A percentile compares a stretch with the other conserved stretches of the same genome.
These are phyloP conservation scores for Rhododendron ferrugineum DNA, from an alignment of 148 eudicot genomes.

Conservation along the genomic window DNA sequence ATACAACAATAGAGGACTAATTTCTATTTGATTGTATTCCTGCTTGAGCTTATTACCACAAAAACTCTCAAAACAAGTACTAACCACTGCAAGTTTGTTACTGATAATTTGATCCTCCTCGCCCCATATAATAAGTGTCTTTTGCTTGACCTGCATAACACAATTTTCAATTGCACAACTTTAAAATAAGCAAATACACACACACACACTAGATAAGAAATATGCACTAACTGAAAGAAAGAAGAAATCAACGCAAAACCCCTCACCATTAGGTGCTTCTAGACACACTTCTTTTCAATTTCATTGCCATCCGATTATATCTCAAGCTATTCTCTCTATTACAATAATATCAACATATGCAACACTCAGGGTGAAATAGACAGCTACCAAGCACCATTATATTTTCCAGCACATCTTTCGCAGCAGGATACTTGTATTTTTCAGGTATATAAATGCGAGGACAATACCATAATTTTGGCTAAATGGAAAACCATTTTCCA, in stretches of 20 bases:
- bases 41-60: neutral
- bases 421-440: neutral
- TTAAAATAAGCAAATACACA: neutral
- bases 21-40: neutral
- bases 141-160: conserved; percentile 58
- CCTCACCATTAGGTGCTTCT: neutral
- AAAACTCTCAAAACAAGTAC: conserved; percentile 16
- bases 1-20: neutral
- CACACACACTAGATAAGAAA: neutral
- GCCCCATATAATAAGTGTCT: conserved; percentile 77
- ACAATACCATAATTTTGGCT: neutral
- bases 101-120: conserved; percentile 80
- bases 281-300: neutral
- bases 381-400: neutral
- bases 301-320: neutral
- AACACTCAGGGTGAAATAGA: neutral
- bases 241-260: neutral
- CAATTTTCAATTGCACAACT: neutral
- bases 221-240: neutral
- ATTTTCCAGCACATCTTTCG: neutral
- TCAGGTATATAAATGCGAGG: neutral
- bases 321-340: neutral
- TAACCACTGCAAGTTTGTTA: conserved; percentile 74
- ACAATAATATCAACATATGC: neutral
- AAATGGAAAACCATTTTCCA: neutral